Conservation (phyloP, 257 asterid species). For the Capsicum baccatum region DNA sequence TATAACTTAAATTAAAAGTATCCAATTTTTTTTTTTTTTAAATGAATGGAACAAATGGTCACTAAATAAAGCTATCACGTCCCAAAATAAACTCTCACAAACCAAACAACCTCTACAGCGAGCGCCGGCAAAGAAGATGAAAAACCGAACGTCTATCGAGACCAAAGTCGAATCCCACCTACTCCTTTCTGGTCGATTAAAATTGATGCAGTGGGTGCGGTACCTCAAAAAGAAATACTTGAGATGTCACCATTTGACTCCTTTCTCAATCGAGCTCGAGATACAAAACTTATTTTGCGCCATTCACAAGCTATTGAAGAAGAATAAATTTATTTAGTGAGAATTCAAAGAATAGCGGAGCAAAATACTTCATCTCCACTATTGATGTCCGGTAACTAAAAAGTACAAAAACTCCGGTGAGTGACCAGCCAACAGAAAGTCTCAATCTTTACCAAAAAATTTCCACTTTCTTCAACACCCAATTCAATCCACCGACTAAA, state of each 20-base stretch:
- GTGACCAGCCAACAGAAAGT: background rate
- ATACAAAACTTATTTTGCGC: too few species aligned
- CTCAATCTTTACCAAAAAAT: background rate
- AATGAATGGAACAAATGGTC: background rate
- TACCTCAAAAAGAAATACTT: too few species aligned
- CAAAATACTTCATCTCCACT: too few species aligned
- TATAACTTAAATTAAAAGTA: background rate
- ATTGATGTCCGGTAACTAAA: background rate
- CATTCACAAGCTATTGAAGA: too few species aligned
- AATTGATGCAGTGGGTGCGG: too few species aligned
- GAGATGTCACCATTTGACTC: too few species aligned
- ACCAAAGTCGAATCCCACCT: too few species aligned
- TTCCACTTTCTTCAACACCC: background rate
- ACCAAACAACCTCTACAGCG: background rate
- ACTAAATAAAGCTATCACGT: background rate
- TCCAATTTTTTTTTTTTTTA: background rate
- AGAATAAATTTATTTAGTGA: too few species aligned
- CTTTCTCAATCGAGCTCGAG: too few species aligned
- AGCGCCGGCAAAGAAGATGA: background rate
- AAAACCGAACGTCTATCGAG: background rate
- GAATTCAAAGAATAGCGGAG: too few species aligned
- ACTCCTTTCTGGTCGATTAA: too few species aligned
- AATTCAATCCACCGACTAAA: background rate
- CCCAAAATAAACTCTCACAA: background rate
- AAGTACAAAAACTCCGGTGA: background rate